Base-by-base conservation (phyloP, 2,329 filamentous ascomycete species). In the Clarireedia hainanense region DNA sequence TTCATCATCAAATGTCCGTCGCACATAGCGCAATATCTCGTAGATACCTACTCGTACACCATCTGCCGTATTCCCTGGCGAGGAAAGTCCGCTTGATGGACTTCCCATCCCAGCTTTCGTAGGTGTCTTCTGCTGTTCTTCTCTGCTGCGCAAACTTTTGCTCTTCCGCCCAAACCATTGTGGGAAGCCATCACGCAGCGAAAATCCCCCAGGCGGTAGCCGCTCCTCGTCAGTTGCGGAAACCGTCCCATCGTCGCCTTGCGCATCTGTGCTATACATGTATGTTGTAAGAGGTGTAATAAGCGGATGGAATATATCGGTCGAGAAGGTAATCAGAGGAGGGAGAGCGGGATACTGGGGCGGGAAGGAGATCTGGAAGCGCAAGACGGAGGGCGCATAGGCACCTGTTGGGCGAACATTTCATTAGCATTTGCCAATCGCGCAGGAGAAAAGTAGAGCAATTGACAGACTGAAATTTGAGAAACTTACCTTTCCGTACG, bases 251-350 rank as follows among this genome's bases (percentile, higher is more conserved):
- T 81, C 80, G 59, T 34, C 30, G 30, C 84, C 85, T 59, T 88
- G 82, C 37, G 87, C 83, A 56, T 87, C 85, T 59, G 89, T 91
- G 43, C 89, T 88, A 74, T 95, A 95, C 68, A 89, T 94, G 72
- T 96, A 95, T 3, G 90, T 96, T n/a, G 91, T 96, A 59, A 95
- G 78, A 39, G 94, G 91, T 6, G 91, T 91, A 63, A 97, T 85
- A 43, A 99, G 78, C 17, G 92, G 92, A 70, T 99, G 92, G 71
- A 97, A 99, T 63, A 97, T 86, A 69, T 97, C 92, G 63, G 89
- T 95, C 47, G 84, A 81, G 71, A 99, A 96, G 54, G 86, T 92
- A 62, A 99, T 83, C 17, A 91, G 77, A 9, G 94, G 94, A 50
- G 92, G 89, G 20, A 89, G 74, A 51, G 78, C 74, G 12, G 92